A percentile compares a stretch with the other conserved stretches of the same genome.
Conservation (phyloP, 345 rosid species). For the Arabidopsis arenosa region DNA sequence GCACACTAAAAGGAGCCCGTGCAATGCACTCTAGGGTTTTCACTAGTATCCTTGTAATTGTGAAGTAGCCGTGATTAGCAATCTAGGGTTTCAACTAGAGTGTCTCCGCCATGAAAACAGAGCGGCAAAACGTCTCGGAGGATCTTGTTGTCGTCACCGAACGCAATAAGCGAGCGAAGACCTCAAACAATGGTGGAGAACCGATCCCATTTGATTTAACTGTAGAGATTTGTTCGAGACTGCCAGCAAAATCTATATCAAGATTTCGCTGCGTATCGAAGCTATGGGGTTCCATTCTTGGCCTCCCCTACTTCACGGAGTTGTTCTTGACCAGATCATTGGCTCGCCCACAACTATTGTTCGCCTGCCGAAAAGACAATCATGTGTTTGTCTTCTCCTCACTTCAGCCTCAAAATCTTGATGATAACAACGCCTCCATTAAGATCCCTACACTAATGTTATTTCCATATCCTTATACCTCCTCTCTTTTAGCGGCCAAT, state of each 20-base stretch:
- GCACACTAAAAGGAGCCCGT: too few species aligned
- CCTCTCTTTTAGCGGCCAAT: background rate
- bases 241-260: background rate
- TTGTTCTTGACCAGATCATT: background rate
- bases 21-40: too few species aligned
- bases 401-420: background rate
- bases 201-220: background rate
- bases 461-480: too few species aligned
- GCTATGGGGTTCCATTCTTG: background rate
- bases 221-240: background rate
- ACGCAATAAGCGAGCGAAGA: background rate
- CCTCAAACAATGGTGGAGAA: background rate
- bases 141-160: background rate
- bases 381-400: background rate
- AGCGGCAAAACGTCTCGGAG: background rate
- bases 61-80: background rate
- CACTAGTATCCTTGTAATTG: too few species aligned
- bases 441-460: too few species aligned
- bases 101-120: background rate
- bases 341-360: background rate
- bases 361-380: background rate
- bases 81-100: background rate
- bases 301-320: background rate
- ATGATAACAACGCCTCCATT: background rate
- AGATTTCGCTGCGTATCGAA: background rate